Evolutionary conservation across 2,329 filamentous ascomycete species (phyloP).

Genomic region (Thielaviopsis ethacetica): DNA sequence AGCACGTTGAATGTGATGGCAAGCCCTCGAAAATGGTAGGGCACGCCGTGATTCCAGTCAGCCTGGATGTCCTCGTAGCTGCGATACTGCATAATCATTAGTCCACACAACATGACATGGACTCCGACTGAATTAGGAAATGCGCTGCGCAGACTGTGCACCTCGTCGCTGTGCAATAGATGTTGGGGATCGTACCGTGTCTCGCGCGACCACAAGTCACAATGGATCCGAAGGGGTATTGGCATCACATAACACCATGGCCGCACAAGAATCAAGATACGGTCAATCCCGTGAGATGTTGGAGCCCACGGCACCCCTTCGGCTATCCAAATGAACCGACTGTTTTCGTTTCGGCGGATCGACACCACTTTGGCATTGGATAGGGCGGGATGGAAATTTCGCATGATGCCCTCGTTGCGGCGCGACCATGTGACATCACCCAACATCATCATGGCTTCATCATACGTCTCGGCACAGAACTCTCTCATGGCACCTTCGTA

Average conservation of each 20-base stretch:
- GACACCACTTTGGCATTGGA: neutral
- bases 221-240: neutral
- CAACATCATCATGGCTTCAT: neutral
- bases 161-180: neutral
- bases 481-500: neutral
- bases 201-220: constrained; percentile 2
- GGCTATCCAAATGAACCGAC: neutral
- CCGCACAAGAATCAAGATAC: constrained; percentile 1
- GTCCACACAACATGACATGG: constrained; percentile 2
- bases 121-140: constrained; percentile 1
- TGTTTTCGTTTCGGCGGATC: neutral
- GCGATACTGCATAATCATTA: constrained; percentile 1
- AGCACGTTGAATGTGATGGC: constrained; percentile 5
- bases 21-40: constrained; percentile 3
- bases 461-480: neutral
- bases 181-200: neutral
- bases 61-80: neutral
- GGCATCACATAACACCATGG: constrained; percentile 8
- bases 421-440: neutral
- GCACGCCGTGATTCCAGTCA: constrained; percentile 3
- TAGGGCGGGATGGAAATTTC: constrained; percentile 3
- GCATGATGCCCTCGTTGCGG: neutral
- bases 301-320: neutral
- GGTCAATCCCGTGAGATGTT: neutral
- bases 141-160: neutral